Evolutionary conservation across 2,329 filamentous ascomycete species (phyloP), one percentile per base, ranked within the genome.

Genomic region (Sphaerulina musiva): DNA sequence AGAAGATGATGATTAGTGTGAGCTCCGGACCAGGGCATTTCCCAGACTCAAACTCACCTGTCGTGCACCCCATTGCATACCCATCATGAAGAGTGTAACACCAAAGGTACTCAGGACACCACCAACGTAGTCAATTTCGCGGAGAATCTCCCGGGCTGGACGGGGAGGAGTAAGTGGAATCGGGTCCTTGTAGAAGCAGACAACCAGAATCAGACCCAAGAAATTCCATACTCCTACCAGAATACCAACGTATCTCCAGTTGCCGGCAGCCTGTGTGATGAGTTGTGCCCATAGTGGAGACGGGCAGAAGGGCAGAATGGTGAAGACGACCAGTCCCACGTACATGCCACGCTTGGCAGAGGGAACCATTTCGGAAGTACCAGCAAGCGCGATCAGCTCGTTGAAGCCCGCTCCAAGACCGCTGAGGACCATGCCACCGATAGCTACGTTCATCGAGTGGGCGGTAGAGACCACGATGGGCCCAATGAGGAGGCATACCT

Each of bases 341-440:
- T 85, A 86, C 63, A 77, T 77, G 31, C 81, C 84, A 46, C 85
- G 78, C 67, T 85, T 80, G 14, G 78, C 74, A 17, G 80, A 80
- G 1, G 85, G 84, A 0, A 82, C 85, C 56, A 87, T 75, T 66
- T 88, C 85, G 2, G 82, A 81, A 2, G 84, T 85, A 41, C 78
- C 85, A 34, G 85, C 83, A 12, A 88, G 73, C 3, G 84, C 83
- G 6, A 82, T 87, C 20, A 87, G 72, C 67, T 87, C 84, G 62
- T 83, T 84, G 58, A 87, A 77, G 11, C 84, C 84, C 12, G 84
- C 83, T 34, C 84, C 84, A 8, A 82, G 73, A 6, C 85, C 85
- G 10, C 82, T 76, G 57, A 87, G 74, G 7, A 78, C 76, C 76
- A 78, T 78, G 34, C 77, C 76, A 79, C 80, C 78, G 59, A 86